These are phyloP conservation scores for Filobasidium floriforme DNA, from an alignment of 768 basidiomycete species.

Conservation along the genomic window DNA sequence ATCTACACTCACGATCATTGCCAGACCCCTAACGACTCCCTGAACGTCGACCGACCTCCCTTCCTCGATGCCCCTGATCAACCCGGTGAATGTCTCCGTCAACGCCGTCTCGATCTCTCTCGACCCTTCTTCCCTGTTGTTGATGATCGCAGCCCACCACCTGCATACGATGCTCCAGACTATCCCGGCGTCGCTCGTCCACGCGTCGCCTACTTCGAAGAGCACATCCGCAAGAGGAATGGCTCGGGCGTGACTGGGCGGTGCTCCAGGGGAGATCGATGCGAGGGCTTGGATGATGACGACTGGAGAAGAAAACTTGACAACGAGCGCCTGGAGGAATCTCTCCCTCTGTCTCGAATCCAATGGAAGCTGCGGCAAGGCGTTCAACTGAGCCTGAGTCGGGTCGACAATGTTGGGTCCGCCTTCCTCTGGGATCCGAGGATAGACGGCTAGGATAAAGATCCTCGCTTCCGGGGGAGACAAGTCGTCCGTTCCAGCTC, in stretches of 20 bases:
- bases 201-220: constrained; percentile 43
- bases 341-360: constrained; percentile 32
- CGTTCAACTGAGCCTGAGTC: constrained; percentile 12
- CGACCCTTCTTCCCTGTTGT: constrained; percentile 25
- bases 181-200: constrained; percentile 41
- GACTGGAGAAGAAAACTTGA: constrained; percentile 42
- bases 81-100: constrained; percentile 26
- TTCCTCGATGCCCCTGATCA: constrained; percentile 37
- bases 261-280: constrained; percentile 38
- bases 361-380: constrained; percentile 29
- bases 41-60: constrained; percentile 38
- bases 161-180: constrained; percentile 38
- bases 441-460: constrained; percentile 40
- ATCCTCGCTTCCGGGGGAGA: constrained; percentile 38
- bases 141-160: constrained; percentile 41
- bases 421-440: constrained; percentile 27
- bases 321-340: constrained; percentile 31
- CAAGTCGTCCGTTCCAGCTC: constrained; percentile 32
- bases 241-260: constrained; percentile 31
- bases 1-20: constrained; percentile 30
- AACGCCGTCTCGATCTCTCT: constrained; percentile 33
- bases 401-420: constrained; percentile 20
- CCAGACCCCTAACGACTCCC: constrained; percentile 39
- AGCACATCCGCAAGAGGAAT: constrained; percentile 41
- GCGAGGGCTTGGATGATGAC: constrained; percentile 42